Conservation (phyloP, 495 filamentous ascomycete species). For the Tuber calosporum region DNA sequence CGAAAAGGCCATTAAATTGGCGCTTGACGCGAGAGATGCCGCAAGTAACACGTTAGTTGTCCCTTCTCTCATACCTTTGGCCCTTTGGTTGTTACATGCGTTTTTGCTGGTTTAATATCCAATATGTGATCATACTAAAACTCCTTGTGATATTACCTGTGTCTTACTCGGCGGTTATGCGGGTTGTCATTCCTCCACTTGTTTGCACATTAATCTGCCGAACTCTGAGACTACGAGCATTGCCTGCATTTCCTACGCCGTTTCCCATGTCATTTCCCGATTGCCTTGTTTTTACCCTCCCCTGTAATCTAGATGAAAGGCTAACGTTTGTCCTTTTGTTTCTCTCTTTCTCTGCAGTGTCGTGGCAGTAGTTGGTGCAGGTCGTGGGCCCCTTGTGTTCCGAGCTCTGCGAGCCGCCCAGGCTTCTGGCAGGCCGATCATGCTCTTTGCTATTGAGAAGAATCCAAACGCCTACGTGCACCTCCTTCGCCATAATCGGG, state of each 20-base stretch:
- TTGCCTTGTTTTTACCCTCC: background rate
- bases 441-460: slow-evolving; percentile 91
- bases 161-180: background rate
- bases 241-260: background rate
- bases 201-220: slow-evolving; percentile 4
- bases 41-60: slow-evolving; percentile 30
- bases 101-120: background rate
- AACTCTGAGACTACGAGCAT: slow-evolving; percentile 1
- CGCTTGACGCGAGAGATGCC: slow-evolving; percentile 68
- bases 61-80: background rate
- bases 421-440: slow-evolving; percentile 65
- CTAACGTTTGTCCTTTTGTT: slow-evolving; percentile 12
- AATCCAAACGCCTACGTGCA: slow-evolving; percentile 96
- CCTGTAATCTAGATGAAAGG: slow-evolving; percentile 2
- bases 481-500: slow-evolving; percentile 74
- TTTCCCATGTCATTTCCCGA: background rate
- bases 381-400: slow-evolving; percentile 82
- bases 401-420: slow-evolving; percentile 72
- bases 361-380: slow-evolving; percentile 86
- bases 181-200: background rate
- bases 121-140: background rate
- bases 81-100: background rate
- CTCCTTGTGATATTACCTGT: background rate
- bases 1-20: slow-evolving; percentile 71
- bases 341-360: slow-evolving; percentile 44